Evolutionary conservation across 768 basidiomycete species (phyloP).

Genomic region (Pholiota molesta): DNA sequence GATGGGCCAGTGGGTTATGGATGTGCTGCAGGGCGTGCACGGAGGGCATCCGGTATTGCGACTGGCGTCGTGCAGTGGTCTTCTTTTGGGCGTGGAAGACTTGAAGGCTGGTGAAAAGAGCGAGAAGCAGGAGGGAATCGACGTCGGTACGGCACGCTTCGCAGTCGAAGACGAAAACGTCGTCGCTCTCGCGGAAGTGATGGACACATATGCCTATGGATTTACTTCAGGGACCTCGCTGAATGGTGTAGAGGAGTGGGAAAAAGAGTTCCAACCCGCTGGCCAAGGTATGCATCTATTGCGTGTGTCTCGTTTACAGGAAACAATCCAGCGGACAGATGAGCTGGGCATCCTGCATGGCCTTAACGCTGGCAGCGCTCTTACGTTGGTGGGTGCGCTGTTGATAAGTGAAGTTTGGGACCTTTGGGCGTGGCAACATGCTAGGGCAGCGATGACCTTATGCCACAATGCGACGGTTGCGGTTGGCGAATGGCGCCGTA

Average conservation of each 20-base stretch:
- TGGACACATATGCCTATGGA: constrained; percentile 55
- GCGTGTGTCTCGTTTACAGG: no score
- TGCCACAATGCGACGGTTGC: no score
- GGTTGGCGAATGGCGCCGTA: no score
- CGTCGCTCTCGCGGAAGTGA: constrained; percentile 72
- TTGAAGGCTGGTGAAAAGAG: constrained; percentile 35
- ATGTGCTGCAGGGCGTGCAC: constrained; percentile 59
- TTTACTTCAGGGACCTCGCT: constrained; percentile 23
- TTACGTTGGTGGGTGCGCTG: no score
- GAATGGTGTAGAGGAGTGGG: constrained; percentile 51
- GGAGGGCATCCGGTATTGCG: constrained; percentile 68
- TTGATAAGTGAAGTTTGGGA: no score
- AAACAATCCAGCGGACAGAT: no score
- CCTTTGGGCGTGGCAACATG: no score
- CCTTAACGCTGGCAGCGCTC: no score
- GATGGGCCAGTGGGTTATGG: constrained; percentile 52
- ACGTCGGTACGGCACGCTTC: constrained; percentile 35
- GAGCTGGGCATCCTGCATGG: no score
- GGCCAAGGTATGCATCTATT: constrained; percentile 43
- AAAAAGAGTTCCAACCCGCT: constrained; percentile 66
- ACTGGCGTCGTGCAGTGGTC: constrained; percentile 63
- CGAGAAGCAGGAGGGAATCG: constrained; percentile 25
- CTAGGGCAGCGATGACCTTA: no score
- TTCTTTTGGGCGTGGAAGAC: constrained; percentile 68
- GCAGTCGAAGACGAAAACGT: constrained; percentile 67